Percentiles rank a stretch among this genome's conserved stretches.
These are phyloP conservation scores for Parietaria judaica DNA, from an alignment of 306 rosid species.

Conservation along the genomic window DNA sequence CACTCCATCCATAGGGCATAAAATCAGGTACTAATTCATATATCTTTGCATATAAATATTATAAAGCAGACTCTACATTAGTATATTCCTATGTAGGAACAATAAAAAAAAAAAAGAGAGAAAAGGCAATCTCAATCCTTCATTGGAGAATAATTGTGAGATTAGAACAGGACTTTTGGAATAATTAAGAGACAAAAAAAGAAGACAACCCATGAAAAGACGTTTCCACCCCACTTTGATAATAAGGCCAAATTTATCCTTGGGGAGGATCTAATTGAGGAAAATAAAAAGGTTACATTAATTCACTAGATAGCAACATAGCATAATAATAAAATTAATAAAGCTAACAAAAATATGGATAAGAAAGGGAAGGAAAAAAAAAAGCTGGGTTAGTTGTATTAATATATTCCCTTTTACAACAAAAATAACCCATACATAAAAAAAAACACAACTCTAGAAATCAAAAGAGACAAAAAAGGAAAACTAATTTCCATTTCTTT, in stretches of 20 bases:
- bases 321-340: not conserved
- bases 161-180: not conserved
- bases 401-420: conserved; percentile 20
- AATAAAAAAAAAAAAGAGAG: not conserved
- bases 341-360: not conserved
- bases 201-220: not conserved
- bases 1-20: conserved; percentile 19
- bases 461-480: not conserved
- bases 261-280: conserved; percentile 19
- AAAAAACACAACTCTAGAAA: not conserved
- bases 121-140: conserved; percentile 5
- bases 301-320: conserved; percentile 23
- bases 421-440: conserved; percentile 13
- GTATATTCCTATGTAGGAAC: conserved; percentile 25
- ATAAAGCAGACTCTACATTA: not conserved
- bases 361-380: not conserved
- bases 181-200: not conserved
- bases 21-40: conserved; percentile 22
- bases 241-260: conserved; percentile 27
- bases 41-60: not conserved
- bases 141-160: conserved; percentile 15
- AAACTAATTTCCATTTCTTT: not conserved
- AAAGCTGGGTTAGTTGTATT: conserved; percentile 10
- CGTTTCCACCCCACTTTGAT: conserved; percentile 21
- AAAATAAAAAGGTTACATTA: conserved; percentile 41